These are phyloP conservation scores for Aspergillus sp. DNA, from an alignment of 2,329 filamentous ascomycete genomes.

Conservation along the genomic window DNA sequence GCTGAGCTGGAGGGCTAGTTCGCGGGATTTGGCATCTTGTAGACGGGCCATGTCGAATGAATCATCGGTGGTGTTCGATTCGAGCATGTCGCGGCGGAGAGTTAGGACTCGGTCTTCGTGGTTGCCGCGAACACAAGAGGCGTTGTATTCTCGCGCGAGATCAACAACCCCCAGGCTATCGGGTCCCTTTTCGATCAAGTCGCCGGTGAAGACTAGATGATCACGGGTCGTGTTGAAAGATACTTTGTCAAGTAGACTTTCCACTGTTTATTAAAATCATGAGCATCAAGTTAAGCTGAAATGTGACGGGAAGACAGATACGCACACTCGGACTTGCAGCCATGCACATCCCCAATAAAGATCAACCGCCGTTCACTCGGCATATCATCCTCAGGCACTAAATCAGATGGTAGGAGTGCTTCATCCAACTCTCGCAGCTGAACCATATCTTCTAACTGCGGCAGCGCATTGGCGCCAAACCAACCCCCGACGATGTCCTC, in stretches of 20 bases:
- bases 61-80: constrained; percentile 19
- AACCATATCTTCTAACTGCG: constrained; percentile 51
- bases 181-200: constrained; percentile 83
- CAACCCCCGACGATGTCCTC: constrained; percentile 32
- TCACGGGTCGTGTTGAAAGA: constrained; percentile 63
- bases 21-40: constrained; percentile 36
- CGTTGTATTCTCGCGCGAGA: constrained; percentile 69
- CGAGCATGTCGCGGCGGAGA: constrained; percentile 52
- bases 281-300: neutral
- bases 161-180: constrained; percentile 77
- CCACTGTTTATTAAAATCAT: constrained; percentile 33
- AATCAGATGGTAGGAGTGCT: constrained; percentile 43
- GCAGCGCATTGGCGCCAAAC: constrained; percentile 50
- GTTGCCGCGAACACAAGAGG: constrained; percentile 85
- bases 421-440: constrained; percentile 52
- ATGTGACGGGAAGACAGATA: neutral
- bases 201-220: constrained; percentile 74
- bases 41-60: constrained; percentile 1
- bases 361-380: constrained; percentile 61
- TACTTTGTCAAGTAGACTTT: constrained; percentile 64
- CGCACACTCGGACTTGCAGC: constrained; percentile 69
- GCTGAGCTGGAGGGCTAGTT: constrained; percentile 58
- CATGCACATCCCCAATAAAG: constrained; percentile 89
- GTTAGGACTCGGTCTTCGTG: constrained; percentile 86
- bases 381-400: constrained; percentile 6